phyloP scores from a whole-genome alignment of 2,329 filamentous ascomycete genomes.

The Sporothrix inflata region DNA sequence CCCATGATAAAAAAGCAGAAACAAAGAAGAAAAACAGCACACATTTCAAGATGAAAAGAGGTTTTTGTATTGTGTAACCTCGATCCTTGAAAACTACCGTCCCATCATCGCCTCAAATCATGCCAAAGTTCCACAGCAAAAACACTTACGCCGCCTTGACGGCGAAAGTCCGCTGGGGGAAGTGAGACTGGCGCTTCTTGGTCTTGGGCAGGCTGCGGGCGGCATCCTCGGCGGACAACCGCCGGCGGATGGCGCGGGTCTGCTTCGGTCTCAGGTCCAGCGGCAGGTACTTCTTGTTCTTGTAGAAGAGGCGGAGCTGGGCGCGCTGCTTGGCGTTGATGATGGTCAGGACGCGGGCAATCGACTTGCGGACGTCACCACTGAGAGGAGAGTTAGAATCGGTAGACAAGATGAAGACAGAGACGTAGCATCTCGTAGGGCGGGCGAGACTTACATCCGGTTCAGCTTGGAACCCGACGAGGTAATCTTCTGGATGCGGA shows the following conservation, averaged over 20 bases:
- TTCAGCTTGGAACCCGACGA: conserved; percentile 94
- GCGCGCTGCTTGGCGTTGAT: conserved; percentile 99
- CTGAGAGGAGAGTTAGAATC: conserved; percentile 52
- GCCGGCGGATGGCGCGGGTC: conserved; percentile 96
- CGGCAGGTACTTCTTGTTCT: conserved; percentile 99
- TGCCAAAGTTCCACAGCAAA: not conserved
- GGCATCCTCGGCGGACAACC: conserved; percentile 89
- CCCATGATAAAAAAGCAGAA: conserved; percentile 20
- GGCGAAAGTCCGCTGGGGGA: conserved; percentile 98
- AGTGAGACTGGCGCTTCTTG: conserved; percentile 94
- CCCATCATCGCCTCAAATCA: not conserved
- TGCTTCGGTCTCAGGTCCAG: conserved; percentile 98
- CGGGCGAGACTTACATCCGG: conserved; percentile 75
- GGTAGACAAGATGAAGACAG: not conserved
- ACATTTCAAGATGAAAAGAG: conserved; percentile 1
- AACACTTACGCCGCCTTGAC: conserved; percentile 73
- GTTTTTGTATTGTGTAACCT: not conserved
- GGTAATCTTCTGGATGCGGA: conserved; percentile 98
- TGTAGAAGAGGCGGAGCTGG: conserved; percentile 99
- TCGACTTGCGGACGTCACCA: conserved; percentile 99
- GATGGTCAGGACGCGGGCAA: conserved; percentile 97
- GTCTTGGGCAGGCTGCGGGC: conserved; percentile 86
- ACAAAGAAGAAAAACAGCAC: conserved; percentile 4
- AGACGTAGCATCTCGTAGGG: no score
- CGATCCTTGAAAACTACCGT: not conserved